Conservation (phyloP, 306 rosid species). For the Arachis stenosperma region DNA sequence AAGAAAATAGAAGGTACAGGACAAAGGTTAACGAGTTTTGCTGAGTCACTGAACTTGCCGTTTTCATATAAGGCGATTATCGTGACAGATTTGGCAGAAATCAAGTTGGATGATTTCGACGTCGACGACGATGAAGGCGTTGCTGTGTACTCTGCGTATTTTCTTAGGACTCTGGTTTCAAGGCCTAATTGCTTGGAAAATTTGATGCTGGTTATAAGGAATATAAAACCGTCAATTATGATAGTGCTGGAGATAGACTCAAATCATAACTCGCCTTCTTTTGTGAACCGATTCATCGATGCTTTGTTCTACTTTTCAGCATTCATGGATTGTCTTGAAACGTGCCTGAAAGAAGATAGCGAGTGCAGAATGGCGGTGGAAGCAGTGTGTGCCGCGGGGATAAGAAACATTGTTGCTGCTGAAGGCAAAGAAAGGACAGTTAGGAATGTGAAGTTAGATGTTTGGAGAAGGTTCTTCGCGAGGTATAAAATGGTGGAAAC, state of each 20-base stretch:
- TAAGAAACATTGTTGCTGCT: conserved; percentile 54
- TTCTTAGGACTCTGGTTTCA: conserved; percentile 54
- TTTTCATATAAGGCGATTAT: conserved; percentile 53
- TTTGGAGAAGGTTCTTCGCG: conserved; percentile 80
- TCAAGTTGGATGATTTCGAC: conserved; percentile 51
- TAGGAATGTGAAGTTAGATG: conserved; percentile 64
- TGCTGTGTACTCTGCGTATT: conserved; percentile 51
- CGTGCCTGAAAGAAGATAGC: conserved; percentile 46
- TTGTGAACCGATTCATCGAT: conserved; percentile 71
- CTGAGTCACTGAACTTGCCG: conserved; percentile 64
- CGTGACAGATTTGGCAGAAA: conserved; percentile 53
- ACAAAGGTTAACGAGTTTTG: conserved; percentile 54
- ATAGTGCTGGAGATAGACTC: conserved; percentile 64
- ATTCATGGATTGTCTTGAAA: conserved; percentile 56
- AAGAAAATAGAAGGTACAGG: conserved; percentile 50
- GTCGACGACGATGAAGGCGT: conserved; percentile 58
- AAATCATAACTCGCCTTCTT: conserved; percentile 63
- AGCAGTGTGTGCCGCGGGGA: conserved; percentile 45
- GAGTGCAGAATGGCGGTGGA: conserved; percentile 47
- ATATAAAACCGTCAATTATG: conserved; percentile 61
- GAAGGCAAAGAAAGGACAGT: conserved; percentile 61
- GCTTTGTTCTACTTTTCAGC: conserved; percentile 61
- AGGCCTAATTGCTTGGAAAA: conserved; percentile 64
- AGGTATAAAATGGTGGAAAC: conserved; percentile 65
- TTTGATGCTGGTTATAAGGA: conserved; percentile 65